phyloP scores from a whole-genome alignment of 495 filamentous ascomycete genomes.

The Sporormia fimetaria region DNA sequence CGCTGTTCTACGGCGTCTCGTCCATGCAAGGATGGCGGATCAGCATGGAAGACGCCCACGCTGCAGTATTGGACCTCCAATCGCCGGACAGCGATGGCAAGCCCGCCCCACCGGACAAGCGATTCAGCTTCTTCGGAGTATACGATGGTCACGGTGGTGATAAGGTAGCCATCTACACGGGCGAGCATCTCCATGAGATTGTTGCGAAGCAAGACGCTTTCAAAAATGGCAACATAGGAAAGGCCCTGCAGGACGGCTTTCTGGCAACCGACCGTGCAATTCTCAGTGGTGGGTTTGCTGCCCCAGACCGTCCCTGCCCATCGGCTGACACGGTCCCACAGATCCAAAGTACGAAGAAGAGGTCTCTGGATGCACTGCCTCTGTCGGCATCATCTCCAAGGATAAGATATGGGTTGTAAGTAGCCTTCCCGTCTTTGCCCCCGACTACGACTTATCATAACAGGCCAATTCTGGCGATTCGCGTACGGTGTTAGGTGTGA shows the following conservation, averaged over 20 bases:
- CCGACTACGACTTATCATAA: constrained; percentile 18
- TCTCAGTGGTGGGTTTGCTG: constrained; percentile 61
- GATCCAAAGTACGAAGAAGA: constrained; percentile 95
- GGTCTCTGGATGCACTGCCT: constrained; percentile 93
- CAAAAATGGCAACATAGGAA: constrained; percentile 80
- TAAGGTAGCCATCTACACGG: constrained; percentile 86
- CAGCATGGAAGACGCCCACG: constrained; percentile 97
- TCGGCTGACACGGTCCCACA: constrained; percentile 33
- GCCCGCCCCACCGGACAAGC: constrained; percentile 48
- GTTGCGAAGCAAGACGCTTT: constrained; percentile 89
- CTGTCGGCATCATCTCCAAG: constrained; percentile 74
- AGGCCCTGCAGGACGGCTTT: constrained; percentile 95
- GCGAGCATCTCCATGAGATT: constrained; percentile 87
- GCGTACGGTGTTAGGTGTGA: constrained; percentile 83
- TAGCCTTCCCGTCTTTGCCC: constrained; percentile 21
- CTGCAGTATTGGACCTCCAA: constrained; percentile 75
- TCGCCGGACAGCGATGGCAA: constrained; percentile 47
- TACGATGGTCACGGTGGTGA: constrained; percentile 97
- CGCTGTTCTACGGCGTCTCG: constrained; percentile 83
- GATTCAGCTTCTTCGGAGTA: constrained; percentile 92
- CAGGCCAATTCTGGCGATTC: constrained; percentile 97
- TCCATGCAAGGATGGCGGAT: constrained; percentile 99
- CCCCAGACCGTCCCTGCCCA: neutral
- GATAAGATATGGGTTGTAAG: constrained; percentile 92
- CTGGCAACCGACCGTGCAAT: constrained; percentile 93